Evolutionary conservation across 768 basidiomycete species (phyloP), one percentile per base, ranked within the genome.

Genomic region (Macrolepiota fuliginosa): DNA sequence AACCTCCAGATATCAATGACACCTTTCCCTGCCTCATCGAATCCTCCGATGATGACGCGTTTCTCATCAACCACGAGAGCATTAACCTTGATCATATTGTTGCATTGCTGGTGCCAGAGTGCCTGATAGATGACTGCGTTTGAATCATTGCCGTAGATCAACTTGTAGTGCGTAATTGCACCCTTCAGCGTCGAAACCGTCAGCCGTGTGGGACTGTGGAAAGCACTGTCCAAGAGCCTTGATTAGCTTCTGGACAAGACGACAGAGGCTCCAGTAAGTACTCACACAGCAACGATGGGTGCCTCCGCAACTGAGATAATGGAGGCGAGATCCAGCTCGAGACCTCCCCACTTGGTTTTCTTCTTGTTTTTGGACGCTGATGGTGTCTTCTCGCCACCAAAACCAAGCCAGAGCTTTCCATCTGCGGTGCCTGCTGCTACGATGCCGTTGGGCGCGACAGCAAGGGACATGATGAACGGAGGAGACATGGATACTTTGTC

Each of bases 401-500:
- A 80, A 12, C 90, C 89, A 25, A 92, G 65, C 78, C 85, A 86
- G 4, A 93, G 68, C 40, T 84, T 83, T 3, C 92, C 92, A 68
- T 93, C 90, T 9, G 90, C 92, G 1, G 87, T 89, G 4, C 89
- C 86, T 5, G 84, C 89, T 13, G 86, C 90, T 17, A 92, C 68
- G 35, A 86, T 68, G 0, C 89, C 91, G 3, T 74, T 79, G 0
- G 78, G 61, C 2, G 87, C 87, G 29, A 93, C 68, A 1, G 88
- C 78, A 45, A 83, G 73, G 24, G 83, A 87, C 70, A 86, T 79
- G 55, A 93, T 73, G 69, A 93, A 94, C 1, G 91, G 90, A 0
- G 91, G 91, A 1, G 90, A 86, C 25, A 92, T 73, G 0, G 84
- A 79, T 61, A 89, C 77, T 1, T 83, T 83, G 0, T 77, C 77